These are phyloP conservation scores for Piromyces sp. DNA, from an alignment of 192 early-diverging fungal species.

Conservation along the genomic window DNA sequence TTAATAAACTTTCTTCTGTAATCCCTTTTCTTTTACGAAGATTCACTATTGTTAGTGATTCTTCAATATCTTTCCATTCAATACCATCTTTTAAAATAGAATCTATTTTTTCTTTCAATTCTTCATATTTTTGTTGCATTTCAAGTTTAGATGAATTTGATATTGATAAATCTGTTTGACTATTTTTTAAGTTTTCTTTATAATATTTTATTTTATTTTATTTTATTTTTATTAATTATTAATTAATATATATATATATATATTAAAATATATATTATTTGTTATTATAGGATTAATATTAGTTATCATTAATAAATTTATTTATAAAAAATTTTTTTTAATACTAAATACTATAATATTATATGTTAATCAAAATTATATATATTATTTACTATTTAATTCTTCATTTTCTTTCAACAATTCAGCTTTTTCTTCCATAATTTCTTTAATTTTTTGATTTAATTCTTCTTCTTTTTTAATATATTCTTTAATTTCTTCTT, in stretches of 20 bases:
- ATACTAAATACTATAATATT: too few species aligned
- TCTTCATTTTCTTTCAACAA: background rate
- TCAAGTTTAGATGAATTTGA: background rate
- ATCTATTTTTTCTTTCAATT: background rate
- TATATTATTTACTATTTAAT: background rate
- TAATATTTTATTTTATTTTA: background rate
- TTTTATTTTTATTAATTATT: too few species aligned
- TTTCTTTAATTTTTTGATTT: background rate
- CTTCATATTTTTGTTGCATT: background rate
- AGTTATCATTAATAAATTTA: too few species aligned
- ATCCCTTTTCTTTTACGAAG: conserved; percentile 19
- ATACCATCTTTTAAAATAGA: conserved; percentile 2
- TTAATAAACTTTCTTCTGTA: conserved; percentile 16
- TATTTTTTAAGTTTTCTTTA: background rate
- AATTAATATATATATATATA: too few species aligned
- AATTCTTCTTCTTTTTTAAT: background rate
- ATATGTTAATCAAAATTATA: too few species aligned
- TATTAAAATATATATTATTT: too few species aligned
- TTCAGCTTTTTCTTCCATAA: background rate
- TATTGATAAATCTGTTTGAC: background rate
- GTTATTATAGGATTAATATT: too few species aligned
- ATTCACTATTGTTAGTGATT: conserved; percentile 23
- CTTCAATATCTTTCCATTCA: conserved; percentile 24
- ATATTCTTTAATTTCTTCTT: background rate
- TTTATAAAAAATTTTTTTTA: too few species aligned